phyloP scores from a whole-genome alignment of 2,329 filamentous ascomycete species.

The Zymoseptoria brevis region DNA sequence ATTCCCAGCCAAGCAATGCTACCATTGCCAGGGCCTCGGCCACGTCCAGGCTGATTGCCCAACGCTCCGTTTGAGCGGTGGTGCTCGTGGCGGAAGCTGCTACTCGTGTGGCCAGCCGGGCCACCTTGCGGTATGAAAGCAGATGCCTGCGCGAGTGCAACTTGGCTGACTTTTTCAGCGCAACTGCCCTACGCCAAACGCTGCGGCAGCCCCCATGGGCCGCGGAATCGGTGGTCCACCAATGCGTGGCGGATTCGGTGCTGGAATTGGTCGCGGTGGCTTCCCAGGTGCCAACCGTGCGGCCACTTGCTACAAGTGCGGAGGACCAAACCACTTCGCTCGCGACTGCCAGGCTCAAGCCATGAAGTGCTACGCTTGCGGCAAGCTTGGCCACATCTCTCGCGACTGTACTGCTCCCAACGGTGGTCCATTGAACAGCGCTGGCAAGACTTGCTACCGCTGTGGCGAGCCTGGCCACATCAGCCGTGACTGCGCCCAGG shows the following conservation, averaged over 20 bases:
- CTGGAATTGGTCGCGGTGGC: conserved; percentile 58
- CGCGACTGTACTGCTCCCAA: conserved; percentile 94
- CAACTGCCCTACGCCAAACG: conserved; percentile 71
- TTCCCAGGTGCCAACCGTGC: conserved; percentile 61
- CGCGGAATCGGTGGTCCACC: conserved; percentile 53
- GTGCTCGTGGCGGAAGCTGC: conserved; percentile 76
- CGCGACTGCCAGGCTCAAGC: conserved; percentile 96
- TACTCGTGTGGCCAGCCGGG: conserved; percentile 93
- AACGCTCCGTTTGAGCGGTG: conserved; percentile 81
- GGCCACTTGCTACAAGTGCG: conserved; percentile 62
- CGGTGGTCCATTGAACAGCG: conserved; percentile 79
- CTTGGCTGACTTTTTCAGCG: conserved; percentile 44
- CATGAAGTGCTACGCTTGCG: conserved; percentile 97
- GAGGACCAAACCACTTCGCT: conserved; percentile 92
- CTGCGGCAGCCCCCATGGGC: conserved; percentile 45
- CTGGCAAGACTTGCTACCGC: conserved; percentile 97
- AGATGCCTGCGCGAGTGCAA: neutral
- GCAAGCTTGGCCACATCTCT: conserved; percentile 90
- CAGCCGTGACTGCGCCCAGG: conserved; percentile 85
- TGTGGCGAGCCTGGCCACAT: conserved; percentile 95
- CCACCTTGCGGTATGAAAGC: conserved; percentile 67
- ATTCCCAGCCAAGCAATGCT: conserved; percentile 85
- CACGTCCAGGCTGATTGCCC: conserved; percentile 99
- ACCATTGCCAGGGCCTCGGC: conserved; percentile 96
- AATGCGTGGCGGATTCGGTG: conserved; percentile 61